Percentiles rank a stretch among this genome's conserved stretches.
These are phyloP conservation scores for Nakataea oryzae DNA, from an alignment of 2,329 filamentous ascomycete species.

Conservation along the genomic window DNA sequence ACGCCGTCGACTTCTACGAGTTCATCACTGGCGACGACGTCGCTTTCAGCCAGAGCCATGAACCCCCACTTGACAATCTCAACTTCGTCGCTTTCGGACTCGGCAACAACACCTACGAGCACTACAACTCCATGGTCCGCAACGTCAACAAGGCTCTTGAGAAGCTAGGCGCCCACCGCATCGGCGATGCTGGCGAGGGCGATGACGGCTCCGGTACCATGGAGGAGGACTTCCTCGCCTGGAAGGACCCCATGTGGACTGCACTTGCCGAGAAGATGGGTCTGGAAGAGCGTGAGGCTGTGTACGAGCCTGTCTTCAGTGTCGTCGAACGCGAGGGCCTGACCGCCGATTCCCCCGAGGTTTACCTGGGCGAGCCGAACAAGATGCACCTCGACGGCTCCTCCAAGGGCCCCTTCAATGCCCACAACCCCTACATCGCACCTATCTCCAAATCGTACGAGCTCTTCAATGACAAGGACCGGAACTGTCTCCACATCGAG, in stretches of 20 bases:
- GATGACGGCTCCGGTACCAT: conserved; percentile 97
- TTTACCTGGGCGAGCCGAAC: conserved; percentile 94
- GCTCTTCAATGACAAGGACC: conserved; percentile 77
- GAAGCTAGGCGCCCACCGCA: conserved; percentile 72
- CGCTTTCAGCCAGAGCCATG: conserved; percentile 64
- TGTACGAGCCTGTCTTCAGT: conserved; percentile 88
- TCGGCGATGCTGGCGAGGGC: conserved; percentile 85
- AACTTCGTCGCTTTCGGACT: conserved; percentile 94
- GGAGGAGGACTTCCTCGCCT: conserved; percentile 98
- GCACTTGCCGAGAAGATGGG: conserved; percentile 74
- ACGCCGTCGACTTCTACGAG: conserved; percentile 98
- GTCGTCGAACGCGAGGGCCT: conserved; percentile 68
- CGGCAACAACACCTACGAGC: conserved; percentile 98
- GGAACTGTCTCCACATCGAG: conserved; percentile 96
- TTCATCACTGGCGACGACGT: conserved; percentile 79
- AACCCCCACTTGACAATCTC: conserved; percentile 68
- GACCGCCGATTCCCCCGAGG: conserved; percentile 62
- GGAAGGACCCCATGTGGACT: conserved; percentile 99
- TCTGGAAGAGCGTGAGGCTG: conserved; percentile 87
- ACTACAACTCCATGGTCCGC: conserved; percentile 98
- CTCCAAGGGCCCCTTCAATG: conserved; percentile 83
- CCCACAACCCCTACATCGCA: conserved; percentile 94
- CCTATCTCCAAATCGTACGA: conserved; percentile 87
- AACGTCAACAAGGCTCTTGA: conserved; percentile 73
- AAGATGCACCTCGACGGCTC: conserved; percentile 84